A percentile compares a stretch with the other conserved stretches of the same genome.
phyloP scores from a whole-genome alignment of 306 rosid genomes.

The Malus domestica region ASM211411v1 NC_041800.1:22400733-22401232 shows the following conservation, averaged over 20 bases:
- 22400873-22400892: constrained; percentile 16
- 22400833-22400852: background rate
- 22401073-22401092: constrained; percentile 5
- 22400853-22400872: background rate
- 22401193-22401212: background rate
- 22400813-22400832: background rate
- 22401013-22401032: constrained; percentile 67
- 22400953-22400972: constrained; percentile 45
- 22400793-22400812: no score
- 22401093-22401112: constrained; percentile 5
- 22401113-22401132: constrained; percentile 5
- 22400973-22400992: constrained; percentile 37
- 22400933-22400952: constrained; percentile 7
- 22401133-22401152: constrained; percentile 11
- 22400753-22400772: background rate
- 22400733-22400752: no score
- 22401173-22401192: background rate
- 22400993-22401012: constrained; percentile 42
- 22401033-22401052: constrained; percentile 7
- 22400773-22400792: background rate
- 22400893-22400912: constrained; percentile 42
- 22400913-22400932: constrained; percentile 38
- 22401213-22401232: background rate
- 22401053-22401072: background rate
- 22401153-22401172: background rate